Conservation (phyloP, 768 basidiomycete species). For the Dacryopinax spathularia region DNA sequence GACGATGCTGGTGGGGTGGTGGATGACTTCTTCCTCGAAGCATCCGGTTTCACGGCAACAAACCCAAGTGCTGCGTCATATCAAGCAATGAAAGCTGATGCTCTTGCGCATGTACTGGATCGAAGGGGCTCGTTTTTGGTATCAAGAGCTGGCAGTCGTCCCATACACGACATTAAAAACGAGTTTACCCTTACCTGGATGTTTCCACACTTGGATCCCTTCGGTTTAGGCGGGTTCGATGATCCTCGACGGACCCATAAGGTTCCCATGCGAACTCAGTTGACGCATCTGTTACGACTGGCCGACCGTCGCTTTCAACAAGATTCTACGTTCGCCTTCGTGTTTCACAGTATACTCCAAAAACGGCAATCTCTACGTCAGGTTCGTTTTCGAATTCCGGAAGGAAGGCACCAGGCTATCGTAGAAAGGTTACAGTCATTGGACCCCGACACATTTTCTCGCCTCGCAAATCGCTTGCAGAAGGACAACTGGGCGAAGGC, state of each 20-base stretch:
- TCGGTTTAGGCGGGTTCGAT: slow-evolving; percentile 32
- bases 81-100: neutral
- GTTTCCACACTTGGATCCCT: slow-evolving; percentile 33
- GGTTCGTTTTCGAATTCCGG: slow-evolving; percentile 23
- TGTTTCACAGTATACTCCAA: slow-evolving; percentile 32
- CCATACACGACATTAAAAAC: slow-evolving; percentile 28
- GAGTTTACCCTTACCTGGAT: slow-evolving; percentile 27
- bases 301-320: slow-evolving; percentile 25
- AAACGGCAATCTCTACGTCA: slow-evolving; percentile 21
- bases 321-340: slow-evolving; percentile 31
- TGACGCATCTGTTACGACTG: slow-evolving; percentile 24
- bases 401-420: slow-evolving; percentile 17
- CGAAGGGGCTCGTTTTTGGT: neutral
- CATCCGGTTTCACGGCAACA: neutral
- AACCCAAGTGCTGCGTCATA: neutral
- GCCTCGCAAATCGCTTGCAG: slow-evolving; percentile 17
- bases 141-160: neutral
- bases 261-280: slow-evolving; percentile 25
- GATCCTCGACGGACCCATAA: slow-evolving; percentile 13
- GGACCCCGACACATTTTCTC: slow-evolving; percentile 17
- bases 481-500: slow-evolving; percentile 14
- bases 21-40: neutral
- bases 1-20: neutral
- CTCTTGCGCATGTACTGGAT: neutral
- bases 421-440: slow-evolving; percentile 19